These are phyloP conservation scores for Pseudogymnoascus sp. DNA, from an alignment of 2,329 filamentous ascomycete species.

Conservation along the genomic window DNA sequence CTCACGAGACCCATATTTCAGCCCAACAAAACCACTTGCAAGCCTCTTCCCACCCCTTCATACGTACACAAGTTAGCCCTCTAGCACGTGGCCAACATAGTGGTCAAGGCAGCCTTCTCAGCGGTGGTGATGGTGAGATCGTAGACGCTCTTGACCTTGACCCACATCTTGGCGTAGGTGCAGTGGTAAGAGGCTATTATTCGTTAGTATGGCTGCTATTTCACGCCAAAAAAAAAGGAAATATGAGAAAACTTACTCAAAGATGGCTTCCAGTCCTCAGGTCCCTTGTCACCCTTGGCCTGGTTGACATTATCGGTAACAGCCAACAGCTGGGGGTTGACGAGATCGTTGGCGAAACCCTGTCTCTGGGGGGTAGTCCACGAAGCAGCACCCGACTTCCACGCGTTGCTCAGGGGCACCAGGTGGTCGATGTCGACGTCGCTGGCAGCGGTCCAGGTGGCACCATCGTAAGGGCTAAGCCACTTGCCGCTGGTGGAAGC, in stretches of 20 bases:
- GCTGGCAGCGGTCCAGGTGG: constrained; percentile 56
- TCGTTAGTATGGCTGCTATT: constrained; percentile 14
- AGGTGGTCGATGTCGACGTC: constrained; percentile 80
- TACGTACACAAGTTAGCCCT: neutral
- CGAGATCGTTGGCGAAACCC: constrained; percentile 70
- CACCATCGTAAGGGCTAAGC: constrained; percentile 68
- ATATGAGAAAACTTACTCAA: constrained; percentile 37
- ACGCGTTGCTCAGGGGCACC: constrained; percentile 73
- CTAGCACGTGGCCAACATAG: constrained; percentile 60
- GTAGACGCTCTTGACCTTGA: constrained; percentile 71
- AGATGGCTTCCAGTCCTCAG: constrained; percentile 70
- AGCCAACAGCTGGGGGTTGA: constrained; percentile 67
- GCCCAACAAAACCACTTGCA: neutral
- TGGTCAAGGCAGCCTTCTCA: constrained; percentile 62
- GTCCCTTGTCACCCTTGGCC: constrained; percentile 63
- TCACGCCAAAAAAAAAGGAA: neutral
- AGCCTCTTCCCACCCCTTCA: neutral
- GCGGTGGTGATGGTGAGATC: constrained; percentile 59
- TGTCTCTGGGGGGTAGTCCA: constrained; percentile 65
- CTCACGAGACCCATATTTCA: neutral
- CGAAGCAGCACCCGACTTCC: constrained; percentile 66
- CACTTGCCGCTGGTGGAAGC: constrained; percentile 59
- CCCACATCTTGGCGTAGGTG: constrained; percentile 67
- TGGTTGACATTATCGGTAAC: constrained; percentile 73
- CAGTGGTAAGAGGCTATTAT: constrained; percentile 57